Base-by-base conservation (phyloP, 2,329 filamentous ascomycete genomes). In the Hypoxylon sp. region DNA sequence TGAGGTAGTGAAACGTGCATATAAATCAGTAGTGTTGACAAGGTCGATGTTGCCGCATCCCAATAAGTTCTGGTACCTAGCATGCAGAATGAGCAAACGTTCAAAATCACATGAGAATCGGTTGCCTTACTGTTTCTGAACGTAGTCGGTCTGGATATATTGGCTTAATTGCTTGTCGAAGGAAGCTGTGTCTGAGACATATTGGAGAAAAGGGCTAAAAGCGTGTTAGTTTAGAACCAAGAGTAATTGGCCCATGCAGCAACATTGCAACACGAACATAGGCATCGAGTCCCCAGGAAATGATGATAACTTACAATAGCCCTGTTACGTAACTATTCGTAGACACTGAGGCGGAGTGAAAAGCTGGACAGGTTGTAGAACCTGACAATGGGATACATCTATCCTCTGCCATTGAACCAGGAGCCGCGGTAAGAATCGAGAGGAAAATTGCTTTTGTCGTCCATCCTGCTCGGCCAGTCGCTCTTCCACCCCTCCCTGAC, bases 1-100 rank as follows among this genome's bases (percentile, higher is more conserved):
- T 68, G 92, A 96, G 51, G 90, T 96, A 4, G 95, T 97, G 81
- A 95, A 99, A 74, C 96, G 91, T 53, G 96, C 95, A 81, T 99
- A 99, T 76, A 94, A 88, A 75, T 92, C 87, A 73, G 89, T 91
- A 3, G 93, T 91, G 78, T 97, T 92, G 62, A 88, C 89, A 62
- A 94, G 86, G 76, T 96, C 89, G 75, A 98, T 85, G 69, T 88
- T 87, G 52, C 87, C 85, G 79, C 96, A 99, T 62, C 95, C 95
- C 71, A 99, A 87, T 52, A 93, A 84, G 58, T 87, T 85, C 79
- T 92, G 86, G 81, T 95, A 99, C 84, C 95, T 98, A 51, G 76
- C 68, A 68, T 52, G 4, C 7, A 32, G 56, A 37, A 62, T 75
- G 24, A 74, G 72, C 66, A 50, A 63, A 54, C 32, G 15, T 32